Evolutionary conservation across 305 asterid genomes (phyloP).

Genomic region (Fraxinus sp.): DNA sequence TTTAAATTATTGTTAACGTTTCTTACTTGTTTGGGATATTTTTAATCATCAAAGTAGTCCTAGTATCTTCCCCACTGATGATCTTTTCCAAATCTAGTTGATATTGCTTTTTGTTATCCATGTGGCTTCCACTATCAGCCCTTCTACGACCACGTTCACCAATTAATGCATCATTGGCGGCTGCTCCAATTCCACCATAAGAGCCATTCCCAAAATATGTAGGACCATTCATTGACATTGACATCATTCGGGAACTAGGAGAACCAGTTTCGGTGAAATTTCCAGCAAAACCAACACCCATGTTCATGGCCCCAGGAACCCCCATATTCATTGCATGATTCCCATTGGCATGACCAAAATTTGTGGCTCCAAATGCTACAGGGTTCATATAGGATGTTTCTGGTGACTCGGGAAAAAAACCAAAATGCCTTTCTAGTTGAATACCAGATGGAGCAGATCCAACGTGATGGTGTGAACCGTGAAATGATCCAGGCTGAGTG

Average conservation of each 20-base stretch:
- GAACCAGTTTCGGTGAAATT: constrained; percentile 56
- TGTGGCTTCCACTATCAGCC: constrained; percentile 58
- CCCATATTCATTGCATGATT: constrained; percentile 46
- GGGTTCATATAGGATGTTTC: constrained; percentile 62
- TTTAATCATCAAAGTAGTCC: constrained; percentile 92
- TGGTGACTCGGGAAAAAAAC: constrained; percentile 77
- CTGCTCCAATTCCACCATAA: constrained; percentile 55
- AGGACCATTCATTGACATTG: constrained; percentile 64
- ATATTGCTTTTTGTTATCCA: constrained; percentile 77
- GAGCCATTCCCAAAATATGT: constrained; percentile 65
- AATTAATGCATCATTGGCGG: constrained; percentile 47
- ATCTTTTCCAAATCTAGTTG: constrained; percentile 90
- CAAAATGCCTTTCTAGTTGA: constrained; percentile 71
- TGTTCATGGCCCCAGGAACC: constrained; percentile 47
- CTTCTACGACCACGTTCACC: constrained; percentile 76
- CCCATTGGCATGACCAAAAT: constrained; percentile 49
- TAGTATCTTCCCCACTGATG: constrained; percentile 63
- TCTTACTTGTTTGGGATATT: constrained; percentile 95
- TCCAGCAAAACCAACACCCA: constrained; percentile 55
- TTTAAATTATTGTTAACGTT: neutral
- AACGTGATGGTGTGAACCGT: constrained; percentile 62
- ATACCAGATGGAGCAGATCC: constrained; percentile 97
- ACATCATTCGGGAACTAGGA: constrained; percentile 62
- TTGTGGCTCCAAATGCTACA: constrained; percentile 47
- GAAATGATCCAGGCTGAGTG: constrained; percentile 50